These are phyloP conservation scores for Globisporangium nagaii DNA, from an alignment of 352 stramenopile species.

Conservation along the genomic window DNA sequence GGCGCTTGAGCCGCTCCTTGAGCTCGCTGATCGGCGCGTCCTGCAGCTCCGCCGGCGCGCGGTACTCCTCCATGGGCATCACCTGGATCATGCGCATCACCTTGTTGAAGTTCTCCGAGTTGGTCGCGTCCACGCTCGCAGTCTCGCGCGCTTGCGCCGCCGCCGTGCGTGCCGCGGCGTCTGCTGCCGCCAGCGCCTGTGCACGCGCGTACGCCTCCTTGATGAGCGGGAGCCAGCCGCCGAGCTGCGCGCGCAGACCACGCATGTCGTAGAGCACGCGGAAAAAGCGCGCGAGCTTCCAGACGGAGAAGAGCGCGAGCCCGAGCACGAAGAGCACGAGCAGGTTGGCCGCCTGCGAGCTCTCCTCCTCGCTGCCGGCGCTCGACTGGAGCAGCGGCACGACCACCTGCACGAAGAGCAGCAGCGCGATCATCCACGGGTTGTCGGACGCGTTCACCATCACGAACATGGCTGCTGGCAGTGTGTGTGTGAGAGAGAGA, in stretches of 20 bases:
- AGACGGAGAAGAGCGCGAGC: constrained; percentile 48
- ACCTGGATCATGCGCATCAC: constrained; percentile 73
- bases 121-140: constrained; percentile 9
- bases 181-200: constrained; percentile 21
- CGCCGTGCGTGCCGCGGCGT: constrained; percentile 26
- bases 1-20: constrained; percentile 66
- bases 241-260: constrained; percentile 7
- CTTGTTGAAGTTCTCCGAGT: constrained; percentile 61
- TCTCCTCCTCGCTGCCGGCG: constrained; percentile 40
- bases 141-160: constrained; percentile 31
- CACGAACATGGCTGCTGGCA: constrained; percentile 55
- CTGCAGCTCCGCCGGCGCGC: constrained; percentile 48
- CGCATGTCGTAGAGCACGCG: constrained; percentile 41
- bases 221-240: constrained; percentile 48
- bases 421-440: constrained; percentile 71
- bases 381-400: constrained; percentile 72
- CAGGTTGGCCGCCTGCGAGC: constrained; percentile 43
- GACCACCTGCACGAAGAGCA: constrained; percentile 74
- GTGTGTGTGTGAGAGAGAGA: not conserved
- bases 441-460: constrained; percentile 77
- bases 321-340: constrained; percentile 52
- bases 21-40: constrained; percentile 54
- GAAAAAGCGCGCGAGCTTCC: constrained; percentile 51
- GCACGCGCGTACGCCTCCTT: constrained; percentile 42
- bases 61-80: constrained; percentile 81